These are phyloP conservation scores for Linnemannia schmuckeri DNA, from an alignment of 192 early-diverging fungal genomes.

Conservation along the genomic window DNA sequence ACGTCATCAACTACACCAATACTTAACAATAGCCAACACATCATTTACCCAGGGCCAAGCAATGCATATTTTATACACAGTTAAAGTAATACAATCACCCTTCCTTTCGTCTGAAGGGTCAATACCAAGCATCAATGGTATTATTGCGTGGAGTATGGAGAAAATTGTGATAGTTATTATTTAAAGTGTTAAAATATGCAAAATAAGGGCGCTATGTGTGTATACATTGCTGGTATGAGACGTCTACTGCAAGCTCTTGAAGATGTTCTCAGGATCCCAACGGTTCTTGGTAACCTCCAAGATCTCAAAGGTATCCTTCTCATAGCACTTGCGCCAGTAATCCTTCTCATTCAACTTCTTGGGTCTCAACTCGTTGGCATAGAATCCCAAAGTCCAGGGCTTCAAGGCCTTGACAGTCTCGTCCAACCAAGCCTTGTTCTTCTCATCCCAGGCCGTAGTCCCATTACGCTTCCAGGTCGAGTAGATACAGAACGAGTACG, in stretches of 20 bases:
- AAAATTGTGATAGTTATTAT: too few relatives aligned
- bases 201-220: neutral
- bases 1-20: too few relatives aligned
- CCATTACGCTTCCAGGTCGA: conserved; percentile 57
- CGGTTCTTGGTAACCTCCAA: conserved; percentile 51
- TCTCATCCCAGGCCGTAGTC: conserved; percentile 39
- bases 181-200: neutral
- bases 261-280: conserved; percentile 55
- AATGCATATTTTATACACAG: too few relatives aligned
- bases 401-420: conserved; percentile 54
- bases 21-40: too few relatives aligned
- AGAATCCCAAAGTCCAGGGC: conserved; percentile 52
- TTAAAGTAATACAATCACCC: too few relatives aligned
- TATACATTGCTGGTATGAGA: too few relatives aligned
- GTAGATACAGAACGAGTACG: conserved; percentile 50
- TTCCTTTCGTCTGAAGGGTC: too few relatives aligned
- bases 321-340: conserved; percentile 56
- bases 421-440: conserved; percentile 52
- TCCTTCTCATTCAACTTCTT: conserved; percentile 44
- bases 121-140: too few relatives aligned
- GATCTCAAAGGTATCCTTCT: conserved; percentile 52
- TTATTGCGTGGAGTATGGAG: too few relatives aligned
- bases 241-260: conserved; percentile 44
- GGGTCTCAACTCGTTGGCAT: conserved; percentile 54
- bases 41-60: too few relatives aligned